Conservation (phyloP, 1,284 basidiomycete genomes). For the Pyrrhoderma lamaoense region DNA sequence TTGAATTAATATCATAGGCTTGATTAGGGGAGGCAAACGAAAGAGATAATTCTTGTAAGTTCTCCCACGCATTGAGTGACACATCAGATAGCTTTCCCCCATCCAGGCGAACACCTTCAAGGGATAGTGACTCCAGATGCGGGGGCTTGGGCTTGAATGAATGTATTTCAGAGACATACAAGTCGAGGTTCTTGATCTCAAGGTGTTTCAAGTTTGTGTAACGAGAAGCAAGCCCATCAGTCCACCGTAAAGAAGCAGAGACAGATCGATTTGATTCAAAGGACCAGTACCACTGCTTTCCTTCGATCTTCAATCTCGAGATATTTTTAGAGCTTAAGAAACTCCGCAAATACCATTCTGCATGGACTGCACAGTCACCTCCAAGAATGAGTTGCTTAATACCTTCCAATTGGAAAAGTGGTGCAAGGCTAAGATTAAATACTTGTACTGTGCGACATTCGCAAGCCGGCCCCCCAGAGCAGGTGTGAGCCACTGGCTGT, state of each 20-base stretch:
- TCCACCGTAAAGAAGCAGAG: constrained; percentile 5
- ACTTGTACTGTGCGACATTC: not conserved
- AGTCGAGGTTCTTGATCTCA: constrained; percentile 8
- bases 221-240: constrained; percentile 2
- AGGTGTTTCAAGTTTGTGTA: constrained; percentile 3
- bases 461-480: not conserved
- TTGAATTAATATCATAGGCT: constrained; percentile 1
- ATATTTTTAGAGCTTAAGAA: not conserved
- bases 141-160: constrained; percentile 3
- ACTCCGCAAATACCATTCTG: constrained; percentile 7
- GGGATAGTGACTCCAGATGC: constrained; percentile 2
- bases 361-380: constrained; percentile 7
- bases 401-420: constrained; percentile 4
- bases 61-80: not conserved
- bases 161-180: not conserved
- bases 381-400: constrained; percentile 2
- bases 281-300: constrained; percentile 11
- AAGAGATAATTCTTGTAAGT: constrained; percentile 4
- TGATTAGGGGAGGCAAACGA: not conserved
- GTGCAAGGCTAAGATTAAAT: constrained; percentile 3
- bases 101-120: constrained; percentile 5
- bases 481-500: constrained; percentile 2
- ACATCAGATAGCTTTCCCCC: constrained; percentile 2
- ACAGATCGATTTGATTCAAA: not conserved
- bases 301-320: not conserved